Base-by-base conservation (phyloP, 176 grass and related monocot genomes). In the Cocos nucifera region DNA sequence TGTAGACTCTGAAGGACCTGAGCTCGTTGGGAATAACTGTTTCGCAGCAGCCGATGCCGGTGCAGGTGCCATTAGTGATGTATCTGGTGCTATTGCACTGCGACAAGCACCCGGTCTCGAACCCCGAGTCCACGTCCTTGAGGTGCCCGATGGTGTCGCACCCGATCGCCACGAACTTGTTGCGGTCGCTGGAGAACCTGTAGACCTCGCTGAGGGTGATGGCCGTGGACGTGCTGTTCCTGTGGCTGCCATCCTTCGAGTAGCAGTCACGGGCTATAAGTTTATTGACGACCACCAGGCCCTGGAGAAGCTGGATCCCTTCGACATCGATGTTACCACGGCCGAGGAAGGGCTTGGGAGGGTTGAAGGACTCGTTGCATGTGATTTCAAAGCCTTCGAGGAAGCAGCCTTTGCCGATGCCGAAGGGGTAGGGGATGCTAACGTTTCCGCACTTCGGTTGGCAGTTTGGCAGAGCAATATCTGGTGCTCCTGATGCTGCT, bases 331-430 rank as follows among this genome's bases (percentile, higher is more conserved):
- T 22, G 54, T 56, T 56, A 17, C 19, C 6, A 0, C 4, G 0
- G 5, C 1, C 3, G 0, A 56, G 54, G n/a, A 20, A 22, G 35
- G 10, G 9, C 10, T 44, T 44, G 16, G 17, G 54, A 19, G 21
- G 19, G 54, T 17, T 21, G 19, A 3, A 20, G 19, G 54, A 19
- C 0, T 22, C 1, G 54, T 56, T 22, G 54, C 54, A 56, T 1
- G 54, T 56, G 62, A 79, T 49, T n/a, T 17, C 17, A 3, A 72
- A 78, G 19, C 60, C 67, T 28, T 44, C 22, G 19, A 19, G 49
- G 61, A 23, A 65, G 68, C 76, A 78, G 19, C 24, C 76, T 18
- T 29, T 15, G 1, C 49, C 24, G 50, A 66, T 54, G 50, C 64
- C 64, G 64, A 66, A 66, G 1, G 64, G 64, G 49, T 54, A 66